Evolutionary conservation across 495 filamentous ascomycete species (phyloP), one percentile per base, ranked within the genome.

Genomic region (Hyaloscypha finlandica): DNA sequence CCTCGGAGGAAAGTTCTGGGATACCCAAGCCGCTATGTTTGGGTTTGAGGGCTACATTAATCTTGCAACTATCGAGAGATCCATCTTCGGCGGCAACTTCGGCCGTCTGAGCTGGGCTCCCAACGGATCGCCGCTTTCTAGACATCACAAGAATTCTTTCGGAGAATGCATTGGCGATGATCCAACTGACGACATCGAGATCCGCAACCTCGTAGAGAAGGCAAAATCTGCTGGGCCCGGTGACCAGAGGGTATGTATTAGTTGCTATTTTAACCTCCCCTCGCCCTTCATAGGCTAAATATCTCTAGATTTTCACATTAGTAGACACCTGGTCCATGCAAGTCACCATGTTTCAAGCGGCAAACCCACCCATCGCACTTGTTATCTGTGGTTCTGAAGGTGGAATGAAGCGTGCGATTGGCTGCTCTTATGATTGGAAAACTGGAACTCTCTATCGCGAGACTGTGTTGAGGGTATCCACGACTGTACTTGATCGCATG

Each of bases 391-490:
- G 77, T 16, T 59, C 64, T 16, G 79, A 79, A 67, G 80, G 79
- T 22, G 80, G 78, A 53, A 81, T 80, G 78, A 68, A 76, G 64
- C 69, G 78, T 22, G 77, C 74, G 6, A 64, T 81, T n/a, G 52
- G 73, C 12, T 80, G 78, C 67, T 67, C 64, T 11, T 70, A 63
- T 53, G 59, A 70, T 33, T 67, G 64, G 60, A 32, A 11, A 14
- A 63, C 39, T 32, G 16, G 61, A 30, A 67, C 68, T 6, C 55
- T 59, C 6, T 53, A 59, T 57, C 29, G 61, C 4, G 68, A 70
- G 37, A 59, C 59, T 11, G 68, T 70, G 1, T 37, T 70, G 16
- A 51, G 68, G 19, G 55, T 70, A 29, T 11, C 51, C 57, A 70
- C 68, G 25, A 70, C 67, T 37, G 70, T 71, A 6, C 71, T 67